phyloP scores from a whole-genome alignment of 2,329 filamentous ascomycete species.

The Colletotrichum nymphaeae region DNA sequence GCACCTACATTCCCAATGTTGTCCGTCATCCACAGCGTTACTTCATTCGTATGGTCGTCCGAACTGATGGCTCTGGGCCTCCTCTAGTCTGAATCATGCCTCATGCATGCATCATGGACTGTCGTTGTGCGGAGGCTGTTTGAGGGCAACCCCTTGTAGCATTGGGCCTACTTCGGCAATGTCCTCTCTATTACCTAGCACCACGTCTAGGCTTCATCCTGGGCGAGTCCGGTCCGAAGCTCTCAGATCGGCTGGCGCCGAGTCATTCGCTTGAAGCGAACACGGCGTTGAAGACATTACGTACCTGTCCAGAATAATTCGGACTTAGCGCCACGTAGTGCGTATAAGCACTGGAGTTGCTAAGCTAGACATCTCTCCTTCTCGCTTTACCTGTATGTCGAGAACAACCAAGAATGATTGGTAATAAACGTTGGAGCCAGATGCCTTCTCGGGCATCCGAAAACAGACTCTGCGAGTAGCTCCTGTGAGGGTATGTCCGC shows the following conservation, averaged over 20 bases:
- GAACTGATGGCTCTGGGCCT: conserved; percentile 21
- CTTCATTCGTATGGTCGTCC: conserved; percentile 21
- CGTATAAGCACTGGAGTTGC: neutral
- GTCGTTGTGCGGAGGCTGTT: conserved; percentile 8
- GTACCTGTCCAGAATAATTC: neutral
- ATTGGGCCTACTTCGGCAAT: conserved; percentile 8
- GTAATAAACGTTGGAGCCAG: conserved; percentile 1
- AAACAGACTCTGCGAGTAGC: neutral
- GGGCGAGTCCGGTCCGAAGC: conserved; percentile 25
- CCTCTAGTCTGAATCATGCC: conserved; percentile 20
- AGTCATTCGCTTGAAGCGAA: conserved; percentile 28
- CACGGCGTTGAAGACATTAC: conserved; percentile 23
- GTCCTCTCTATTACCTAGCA: neutral
- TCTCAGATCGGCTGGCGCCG: conserved; percentile 24
- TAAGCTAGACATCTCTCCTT: neutral
- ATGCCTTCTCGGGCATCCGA: neutral
- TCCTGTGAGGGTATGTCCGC: neutral
- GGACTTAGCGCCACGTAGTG: neutral
- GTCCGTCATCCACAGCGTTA: neutral
- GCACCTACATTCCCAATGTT: neutral
- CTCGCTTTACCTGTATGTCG: neutral
- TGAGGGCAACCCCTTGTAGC: neutral
- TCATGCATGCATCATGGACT: conserved; percentile 23
- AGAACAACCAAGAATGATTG: neutral
- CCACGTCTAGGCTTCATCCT: conserved; percentile 13